These are phyloP conservation scores for Tuber borchii DNA, from an alignment of 495 filamentous ascomycete genomes.

Conservation along the genomic window DNA sequence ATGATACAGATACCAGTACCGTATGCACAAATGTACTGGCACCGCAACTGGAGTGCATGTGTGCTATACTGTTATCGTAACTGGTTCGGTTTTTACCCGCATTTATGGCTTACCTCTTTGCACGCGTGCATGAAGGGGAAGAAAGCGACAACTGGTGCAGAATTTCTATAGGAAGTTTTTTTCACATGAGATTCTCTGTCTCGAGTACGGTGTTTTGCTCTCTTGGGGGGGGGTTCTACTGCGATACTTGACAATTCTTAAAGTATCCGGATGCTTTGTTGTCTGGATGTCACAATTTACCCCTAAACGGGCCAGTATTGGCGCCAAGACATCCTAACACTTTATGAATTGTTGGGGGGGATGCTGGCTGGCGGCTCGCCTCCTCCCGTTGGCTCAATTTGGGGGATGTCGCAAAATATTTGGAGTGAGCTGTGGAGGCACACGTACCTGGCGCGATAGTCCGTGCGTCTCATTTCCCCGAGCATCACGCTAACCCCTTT, in stretches of 20 bases:
- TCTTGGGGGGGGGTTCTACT: no score
- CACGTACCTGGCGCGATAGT: constrained; percentile 33
- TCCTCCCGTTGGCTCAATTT: background rate
- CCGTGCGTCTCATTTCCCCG: constrained; percentile 39
- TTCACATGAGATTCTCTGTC: background rate
- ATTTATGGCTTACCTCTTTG: background rate
- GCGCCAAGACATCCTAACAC: no score
- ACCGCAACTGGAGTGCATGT: background rate
- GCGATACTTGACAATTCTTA: background rate
- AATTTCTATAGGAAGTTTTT: background rate
- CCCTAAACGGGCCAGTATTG: background rate
- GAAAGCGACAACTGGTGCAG: background rate
- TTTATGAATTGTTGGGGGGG: background rate
- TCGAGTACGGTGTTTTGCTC: background rate
- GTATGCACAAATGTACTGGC: no score
- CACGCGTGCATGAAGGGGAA: background rate
- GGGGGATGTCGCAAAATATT: constrained; percentile 11
- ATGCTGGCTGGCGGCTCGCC: background rate
- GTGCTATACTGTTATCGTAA: background rate
- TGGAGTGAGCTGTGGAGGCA: constrained; percentile 17
- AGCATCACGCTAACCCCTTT: constrained; percentile 28
- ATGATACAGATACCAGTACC: background rate
- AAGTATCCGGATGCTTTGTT: no score
- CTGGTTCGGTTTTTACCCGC: background rate
- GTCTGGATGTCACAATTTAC: background rate